Conservation (phyloP, 352 stramenopile species). For the Blastocystis hominis region DNA sequence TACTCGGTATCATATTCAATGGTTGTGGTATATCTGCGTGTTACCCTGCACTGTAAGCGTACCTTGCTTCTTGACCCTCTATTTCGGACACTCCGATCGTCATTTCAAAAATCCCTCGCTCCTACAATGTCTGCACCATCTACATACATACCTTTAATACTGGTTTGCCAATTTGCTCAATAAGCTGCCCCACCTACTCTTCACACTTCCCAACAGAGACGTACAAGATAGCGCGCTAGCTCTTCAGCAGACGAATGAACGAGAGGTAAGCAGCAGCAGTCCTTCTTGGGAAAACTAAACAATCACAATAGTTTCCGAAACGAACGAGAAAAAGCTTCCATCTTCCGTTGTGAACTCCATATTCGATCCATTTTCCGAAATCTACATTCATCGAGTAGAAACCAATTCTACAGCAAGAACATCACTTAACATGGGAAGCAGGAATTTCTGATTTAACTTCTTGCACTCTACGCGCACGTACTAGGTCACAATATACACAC, state of each 20-base stretch:
- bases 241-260: conserved; percentile 43
- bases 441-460: conserved; percentile 52
- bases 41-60: background rate
- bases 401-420: background rate
- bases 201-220: background rate
- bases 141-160: background rate
- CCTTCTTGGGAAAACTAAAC: conserved; percentile 13
- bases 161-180: background rate
- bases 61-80: conserved; percentile 33
- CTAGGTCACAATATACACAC: background rate
- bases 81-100: conserved; percentile 31
- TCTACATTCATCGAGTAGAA: background rate
- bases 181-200: conserved; percentile 24
- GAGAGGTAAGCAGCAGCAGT: conserved; percentile 47
- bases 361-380: conserved; percentile 26
- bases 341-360: conserved; percentile 34
- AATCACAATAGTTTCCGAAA: background rate
- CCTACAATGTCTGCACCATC: background rate
- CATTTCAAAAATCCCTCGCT: conserved; percentile 36
- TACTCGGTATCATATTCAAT: background rate
- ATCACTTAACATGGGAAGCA: conserved; percentile 52
- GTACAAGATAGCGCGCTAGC: conserved; percentile 26
- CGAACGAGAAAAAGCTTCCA: background rate
- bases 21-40: background rate
- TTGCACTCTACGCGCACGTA: conserved; percentile 23